Evolutionary conservation across 768 basidiomycete species (phyloP).

Genomic region (Antrodiella citrinella): DNA sequence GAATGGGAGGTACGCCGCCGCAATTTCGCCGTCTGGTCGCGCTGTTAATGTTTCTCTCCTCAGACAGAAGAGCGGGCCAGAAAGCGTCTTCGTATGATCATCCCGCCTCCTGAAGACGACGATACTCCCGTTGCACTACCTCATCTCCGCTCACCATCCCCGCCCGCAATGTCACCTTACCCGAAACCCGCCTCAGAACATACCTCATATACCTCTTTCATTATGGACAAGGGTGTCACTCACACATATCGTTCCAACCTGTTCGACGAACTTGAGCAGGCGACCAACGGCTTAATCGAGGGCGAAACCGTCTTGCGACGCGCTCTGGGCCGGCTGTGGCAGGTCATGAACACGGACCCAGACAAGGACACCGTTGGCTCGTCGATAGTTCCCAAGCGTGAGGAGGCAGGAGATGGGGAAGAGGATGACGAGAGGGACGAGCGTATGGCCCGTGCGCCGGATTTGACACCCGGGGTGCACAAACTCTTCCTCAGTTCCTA

Average conservation of each 20-base stretch:
- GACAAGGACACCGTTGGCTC: slow-evolving; percentile 28
- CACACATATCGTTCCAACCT: slow-evolving; percentile 76
- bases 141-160: slow-evolving; percentile 72
- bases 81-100: slow-evolving; percentile 63
- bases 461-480: slow-evolving; percentile 55
- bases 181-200: slow-evolving; percentile 60
- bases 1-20: slow-evolving; percentile 66
- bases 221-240: slow-evolving; percentile 78
- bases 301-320: slow-evolving; percentile 67
- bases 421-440: slow-evolving; percentile 29
- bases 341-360: slow-evolving; percentile 68
- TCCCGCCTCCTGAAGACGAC: slow-evolving; percentile 54
- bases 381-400: slow-evolving; percentile 55
- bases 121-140: slow-evolving; percentile 67
- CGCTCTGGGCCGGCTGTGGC: slow-evolving; percentile 76
- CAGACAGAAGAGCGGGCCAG: slow-evolving; percentile 80
- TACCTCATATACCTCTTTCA: slow-evolving; percentile 73
- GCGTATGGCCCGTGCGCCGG: slow-evolving; percentile 53
- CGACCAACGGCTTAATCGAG: slow-evolving; percentile 79
- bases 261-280: slow-evolving; percentile 71
- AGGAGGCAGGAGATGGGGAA: slow-evolving; percentile 41
- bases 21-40: background rate
- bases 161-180: slow-evolving; percentile 72
- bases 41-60: background rate
- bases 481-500: slow-evolving; percentile 57